These are phyloP conservation scores for Magnaporthiopsis incrustans DNA, from an alignment of 2,329 filamentous ascomycete genomes.

Conservation along the genomic window DNA sequence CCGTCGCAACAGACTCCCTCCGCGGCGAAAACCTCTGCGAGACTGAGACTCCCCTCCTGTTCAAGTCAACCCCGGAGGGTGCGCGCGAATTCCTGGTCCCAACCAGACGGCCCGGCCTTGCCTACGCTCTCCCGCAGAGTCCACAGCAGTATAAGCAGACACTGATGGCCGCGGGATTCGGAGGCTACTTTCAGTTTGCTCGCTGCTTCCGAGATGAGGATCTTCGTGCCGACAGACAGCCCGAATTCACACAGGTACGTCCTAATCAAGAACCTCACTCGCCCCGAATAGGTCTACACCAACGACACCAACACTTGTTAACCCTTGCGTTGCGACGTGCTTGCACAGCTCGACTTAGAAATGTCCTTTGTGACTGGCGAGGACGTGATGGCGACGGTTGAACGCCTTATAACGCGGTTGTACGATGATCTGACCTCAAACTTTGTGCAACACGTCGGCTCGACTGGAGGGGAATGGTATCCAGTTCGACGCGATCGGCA, in stretches of 20 bases:
- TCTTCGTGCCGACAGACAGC: constrained; percentile 82
- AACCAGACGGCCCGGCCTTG: constrained; percentile 64
- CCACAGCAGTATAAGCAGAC: constrained; percentile 99
- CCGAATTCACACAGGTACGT: constrained; percentile 82
- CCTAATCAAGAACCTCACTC: no score
- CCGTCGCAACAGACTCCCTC: constrained; percentile 26
- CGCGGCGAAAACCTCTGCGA: constrained; percentile 58
- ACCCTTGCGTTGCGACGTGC: no score
- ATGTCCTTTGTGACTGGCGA: constrained; percentile 75
- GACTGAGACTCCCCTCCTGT: constrained; percentile 86
- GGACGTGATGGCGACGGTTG: constrained; percentile 55
- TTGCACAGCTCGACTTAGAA: constrained; percentile 72
- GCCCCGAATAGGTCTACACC: neutral
- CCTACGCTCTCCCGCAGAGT: constrained; percentile 90
- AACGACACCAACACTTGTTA: neutral
- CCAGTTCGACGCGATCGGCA: constrained; percentile 9
- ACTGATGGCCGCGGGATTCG: constrained; percentile 82
- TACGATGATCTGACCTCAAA: constrained; percentile 26
- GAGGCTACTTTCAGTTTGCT: constrained; percentile 84
- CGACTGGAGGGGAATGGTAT: constrained; percentile 12
- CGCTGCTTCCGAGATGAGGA: constrained; percentile 95
- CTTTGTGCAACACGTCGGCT: neutral
- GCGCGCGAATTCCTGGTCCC: constrained; percentile 93
- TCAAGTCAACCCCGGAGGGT: constrained; percentile 96
- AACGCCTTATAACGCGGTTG: constrained; percentile 44